phyloP scores from a whole-genome alignment of 768 basidiomycete species.

The Boletus tylopilopsis region DNA sequence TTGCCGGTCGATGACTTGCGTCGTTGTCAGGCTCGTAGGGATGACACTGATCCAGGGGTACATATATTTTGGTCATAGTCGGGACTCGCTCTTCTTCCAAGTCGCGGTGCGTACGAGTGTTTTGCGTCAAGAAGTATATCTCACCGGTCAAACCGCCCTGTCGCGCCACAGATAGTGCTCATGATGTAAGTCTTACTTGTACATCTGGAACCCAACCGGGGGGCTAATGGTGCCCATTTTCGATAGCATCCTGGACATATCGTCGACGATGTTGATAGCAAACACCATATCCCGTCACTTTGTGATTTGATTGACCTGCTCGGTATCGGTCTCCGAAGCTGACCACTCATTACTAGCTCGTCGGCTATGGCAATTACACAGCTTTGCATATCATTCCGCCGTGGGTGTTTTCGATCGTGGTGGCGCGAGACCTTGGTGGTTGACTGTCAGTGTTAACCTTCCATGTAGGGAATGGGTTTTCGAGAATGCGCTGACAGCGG shows the following conservation, averaged over 20 bases:
- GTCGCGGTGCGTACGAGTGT: neutral
- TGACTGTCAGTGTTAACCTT: no score
- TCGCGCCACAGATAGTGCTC: neutral
- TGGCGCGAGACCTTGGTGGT: neutral
- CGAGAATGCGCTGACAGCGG: neutral
- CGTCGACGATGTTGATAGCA: slow-evolving; percentile 2
- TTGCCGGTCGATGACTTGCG: neutral
- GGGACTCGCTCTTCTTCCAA: neutral
- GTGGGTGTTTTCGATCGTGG: neutral
- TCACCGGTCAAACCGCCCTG: neutral
- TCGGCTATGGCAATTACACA: neutral
- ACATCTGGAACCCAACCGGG: neutral
- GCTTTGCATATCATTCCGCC: neutral
- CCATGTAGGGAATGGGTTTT: neutral
- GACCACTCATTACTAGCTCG: neutral
- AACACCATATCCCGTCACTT: neutral
- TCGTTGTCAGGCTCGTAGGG: neutral
- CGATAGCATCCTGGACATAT: neutral
- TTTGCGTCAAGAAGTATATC: neutral
- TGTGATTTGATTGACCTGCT: neutral
- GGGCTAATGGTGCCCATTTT: neutral
- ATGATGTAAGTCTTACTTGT: neutral
- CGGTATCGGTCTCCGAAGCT: neutral
- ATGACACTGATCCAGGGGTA: slow-evolving; percentile 6
- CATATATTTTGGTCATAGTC: neutral